Base-by-base conservation (phyloP, 176 grass and related monocot genomes). In the Puya raimondii region DNA sequence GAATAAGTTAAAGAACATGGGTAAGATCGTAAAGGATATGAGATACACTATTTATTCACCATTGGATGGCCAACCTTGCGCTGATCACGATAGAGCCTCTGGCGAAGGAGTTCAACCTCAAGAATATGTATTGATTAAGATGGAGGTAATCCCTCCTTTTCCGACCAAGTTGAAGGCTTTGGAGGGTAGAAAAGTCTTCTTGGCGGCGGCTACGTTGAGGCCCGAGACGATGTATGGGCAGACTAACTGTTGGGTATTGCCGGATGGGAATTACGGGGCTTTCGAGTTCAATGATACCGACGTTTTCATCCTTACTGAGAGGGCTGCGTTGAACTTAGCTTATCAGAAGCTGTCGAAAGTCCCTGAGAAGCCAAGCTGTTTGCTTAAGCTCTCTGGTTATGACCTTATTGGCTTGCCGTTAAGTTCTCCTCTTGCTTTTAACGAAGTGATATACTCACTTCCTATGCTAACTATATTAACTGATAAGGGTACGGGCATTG, bases 161-260 rank as follows among this genome's bases (percentile, higher is more conserved):
- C 69, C 83, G 48, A 54, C 65, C n/a, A 84, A 82, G 72, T 71
- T 94, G 74, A 89, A 87, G 80, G 58, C 61, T 8, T 71, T 94
- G 72, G 91, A 89, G 64, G 83, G 91, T 15, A 84, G 68, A 27
- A 87, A 85, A 2, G 83, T 94, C 4, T 94, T 82, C 64, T 68
- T 94, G 69, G 91, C 83, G 56, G 91, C 91, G 67, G 86, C 83
- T 33, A 94, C 86, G 53, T 49, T 94, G 23, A 86, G 91, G 65
- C 86, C 83, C 72, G 86, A 94, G 72, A 94, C 86, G 0, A 87
- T 94, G 91, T 94, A 94, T 66, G 90, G 90, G 20, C 86, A 89
- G 51, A 89, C 91, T 53, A 89, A 94, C 67, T 89, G 83, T 51
- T 94, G 91, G 91, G 91, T 94, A 10, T 71, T 87, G 67, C 91